Evolutionary conservation across 31 red algal genomes (phyloP), one percentile per base, ranked within the genome.

Genomic region (Porphyra umbilicalis): DNA sequence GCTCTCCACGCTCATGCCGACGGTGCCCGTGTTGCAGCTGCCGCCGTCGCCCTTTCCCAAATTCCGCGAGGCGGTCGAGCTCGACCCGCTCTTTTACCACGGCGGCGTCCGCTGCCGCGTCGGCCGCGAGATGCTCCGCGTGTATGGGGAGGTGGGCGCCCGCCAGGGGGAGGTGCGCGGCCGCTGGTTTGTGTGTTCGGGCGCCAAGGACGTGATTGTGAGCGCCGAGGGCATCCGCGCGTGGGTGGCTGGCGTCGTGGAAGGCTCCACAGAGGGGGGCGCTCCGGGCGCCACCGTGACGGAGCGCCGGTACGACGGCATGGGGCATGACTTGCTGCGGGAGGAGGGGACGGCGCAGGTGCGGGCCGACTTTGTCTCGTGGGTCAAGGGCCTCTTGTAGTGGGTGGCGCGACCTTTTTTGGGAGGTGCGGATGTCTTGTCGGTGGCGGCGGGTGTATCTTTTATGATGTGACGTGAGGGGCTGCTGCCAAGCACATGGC

Each of bases 131-230:
- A 89, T 94, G 75, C 81, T 94, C 32, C 79, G 83, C 20, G 80
- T 89, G 30, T 94, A 94, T 75, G 79, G 67, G 25, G 80, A 89
- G 76, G 88, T 94, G 74, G 79, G 88, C 78, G 87, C 85, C n/a
- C 35, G 32, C 11, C 85, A 83, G 39, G 83, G 86, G 32, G 40
- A 77, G 32, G 83, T 89, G 44, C 71, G 81, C 29, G 88, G 86
- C 38, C 85, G 83, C 11, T 82, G 80, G 16, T 29, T 89, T 1
- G 83, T 84, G 7, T 84, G 88, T 35, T 87, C 88, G 33, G 91
- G 91, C 16, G 80, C 68, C 33, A 40, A 87, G 38, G 91, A 94
- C 80, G 18, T 42, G 13, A 82, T 94, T 76, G 91, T 94, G 33
- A 86, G 83, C 75, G 85, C 91, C 7, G 81, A 16, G 33, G 91